Conservation (phyloP, 2,329 filamentous ascomycete species). For the Harringtonia lauricola region DNA sequence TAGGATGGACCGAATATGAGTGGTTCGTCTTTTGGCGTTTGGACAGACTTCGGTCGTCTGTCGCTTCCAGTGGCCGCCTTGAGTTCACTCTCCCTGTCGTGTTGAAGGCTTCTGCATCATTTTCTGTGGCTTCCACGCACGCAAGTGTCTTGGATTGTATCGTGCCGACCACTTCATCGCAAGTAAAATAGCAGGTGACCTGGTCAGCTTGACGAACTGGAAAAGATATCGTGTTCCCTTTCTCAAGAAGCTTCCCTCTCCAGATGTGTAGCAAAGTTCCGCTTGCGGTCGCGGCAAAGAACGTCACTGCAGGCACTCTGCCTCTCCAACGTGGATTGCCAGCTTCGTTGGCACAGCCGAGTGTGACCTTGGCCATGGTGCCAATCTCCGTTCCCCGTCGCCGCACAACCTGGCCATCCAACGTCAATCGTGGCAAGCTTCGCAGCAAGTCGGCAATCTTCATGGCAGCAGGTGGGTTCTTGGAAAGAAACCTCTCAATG, state of each 20-base stretch:
- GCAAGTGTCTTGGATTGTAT: conserved; percentile 20
- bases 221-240: conserved; percentile 46
- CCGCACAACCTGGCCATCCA: conserved; percentile 25
- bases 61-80: background rate
- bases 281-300: conserved; percentile 61
- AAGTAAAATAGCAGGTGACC: conserved; percentile 62
- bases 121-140: background rate
- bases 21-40: background rate
- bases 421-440: conserved; percentile 52
- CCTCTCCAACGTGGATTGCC: conserved; percentile 49
- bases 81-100: background rate
- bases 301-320: conserved; percentile 57
- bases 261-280: conserved; percentile 61
- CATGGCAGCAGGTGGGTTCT: conserved; percentile 73
- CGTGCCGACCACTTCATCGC: conserved; percentile 70
- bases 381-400: conserved; percentile 14
- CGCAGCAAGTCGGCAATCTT: conserved; percentile 54
- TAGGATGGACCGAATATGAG: background rate
- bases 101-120: background rate
- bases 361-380: conserved; percentile 41
- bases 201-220: conserved; percentile 46
- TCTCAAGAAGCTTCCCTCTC: conserved; percentile 46
- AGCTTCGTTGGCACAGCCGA: conserved; percentile 63
- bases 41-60: background rate
- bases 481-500: conserved; percentile 67